Percentiles rank a stretch among this genome's conserved stretches.
phyloP scores from a whole-genome alignment of 495 filamentous ascomycete species.

The Cercophora scortea region DNA sequence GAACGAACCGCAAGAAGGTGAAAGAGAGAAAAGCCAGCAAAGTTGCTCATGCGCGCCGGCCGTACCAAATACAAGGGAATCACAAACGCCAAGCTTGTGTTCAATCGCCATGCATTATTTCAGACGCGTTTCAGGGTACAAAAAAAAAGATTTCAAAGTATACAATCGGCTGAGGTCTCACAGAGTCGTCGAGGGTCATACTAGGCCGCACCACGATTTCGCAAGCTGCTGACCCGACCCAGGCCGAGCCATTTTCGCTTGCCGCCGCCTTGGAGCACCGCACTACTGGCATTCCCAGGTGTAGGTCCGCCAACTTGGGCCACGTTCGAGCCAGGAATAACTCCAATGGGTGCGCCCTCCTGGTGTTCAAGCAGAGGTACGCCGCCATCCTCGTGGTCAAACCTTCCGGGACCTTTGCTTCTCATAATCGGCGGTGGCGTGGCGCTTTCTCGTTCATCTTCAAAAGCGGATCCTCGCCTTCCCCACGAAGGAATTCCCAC shows the following conservation, averaged over 20 bases:
- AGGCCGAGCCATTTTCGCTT: slow-evolving; percentile 28
- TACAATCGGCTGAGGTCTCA: too few relatives aligned
- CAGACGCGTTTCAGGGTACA: too few relatives aligned
- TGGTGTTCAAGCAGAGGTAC: slow-evolving; percentile 1
- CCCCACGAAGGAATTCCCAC: slow-evolving; percentile 25
- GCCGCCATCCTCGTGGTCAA: slow-evolving; percentile 16
- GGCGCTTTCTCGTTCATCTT: slow-evolving; percentile 26
- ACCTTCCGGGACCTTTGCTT: slow-evolving; percentile 19
- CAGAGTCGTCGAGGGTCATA: too few relatives aligned
- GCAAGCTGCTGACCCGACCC: slow-evolving; percentile 21
- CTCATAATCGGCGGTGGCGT: slow-evolving; percentile 41
- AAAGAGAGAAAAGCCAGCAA: too few relatives aligned
- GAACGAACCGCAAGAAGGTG: too few relatives aligned
- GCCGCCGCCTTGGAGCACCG: not conserved
- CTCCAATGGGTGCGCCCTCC: slow-evolving; percentile 2
- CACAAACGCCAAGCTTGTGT: too few relatives aligned
- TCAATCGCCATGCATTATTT: too few relatives aligned
- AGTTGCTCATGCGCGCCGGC: too few relatives aligned
- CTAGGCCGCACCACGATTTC: slow-evolving; percentile 11
- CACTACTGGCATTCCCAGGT: not conserved
- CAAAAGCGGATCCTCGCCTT: slow-evolving; percentile 12
- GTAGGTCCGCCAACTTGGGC: not conserved
- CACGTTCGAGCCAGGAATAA: not conserved
- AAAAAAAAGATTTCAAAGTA: too few relatives aligned
- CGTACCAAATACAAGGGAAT: too few relatives aligned